Conservation (phyloP, 768 basidiomycete species). For the Mycena rebaudengoi region DNA sequence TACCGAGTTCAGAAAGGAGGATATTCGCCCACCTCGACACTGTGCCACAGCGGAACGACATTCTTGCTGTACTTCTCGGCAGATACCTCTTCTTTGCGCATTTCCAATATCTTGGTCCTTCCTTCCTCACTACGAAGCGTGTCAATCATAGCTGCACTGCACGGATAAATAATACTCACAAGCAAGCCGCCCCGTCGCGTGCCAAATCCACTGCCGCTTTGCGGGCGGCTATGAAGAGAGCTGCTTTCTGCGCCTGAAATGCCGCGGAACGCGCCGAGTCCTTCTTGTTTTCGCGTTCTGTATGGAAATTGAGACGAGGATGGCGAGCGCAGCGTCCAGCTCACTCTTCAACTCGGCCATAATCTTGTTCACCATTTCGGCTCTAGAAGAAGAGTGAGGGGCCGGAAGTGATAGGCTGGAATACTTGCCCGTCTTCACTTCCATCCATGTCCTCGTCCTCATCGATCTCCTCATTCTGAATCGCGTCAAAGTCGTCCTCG, state of each 20-base stretch:
- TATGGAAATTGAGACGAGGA: background rate
- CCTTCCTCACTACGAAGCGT: constrained; percentile 19
- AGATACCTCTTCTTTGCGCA: constrained; percentile 13
- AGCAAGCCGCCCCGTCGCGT: constrained; percentile 35
- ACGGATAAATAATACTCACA: too few relatives aligned
- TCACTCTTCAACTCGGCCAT: constrained; percentile 30
- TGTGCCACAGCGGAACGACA: constrained; percentile 22
- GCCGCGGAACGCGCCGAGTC: constrained; percentile 31
- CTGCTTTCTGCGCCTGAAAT: constrained; percentile 41
- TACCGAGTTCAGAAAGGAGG: background rate
- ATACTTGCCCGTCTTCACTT: constrained; percentile 26
- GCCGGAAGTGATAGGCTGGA: background rate
- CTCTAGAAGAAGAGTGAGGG: constrained; percentile 24
- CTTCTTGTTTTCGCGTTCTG: constrained; percentile 42
- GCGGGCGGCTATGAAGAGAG: constrained; percentile 44
- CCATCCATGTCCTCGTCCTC: constrained; percentile 20
- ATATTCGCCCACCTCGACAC: constrained; percentile 7
- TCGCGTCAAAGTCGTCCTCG: constrained; percentile 29
- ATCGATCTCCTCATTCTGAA: constrained; percentile 22
- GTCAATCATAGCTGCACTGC: background rate
- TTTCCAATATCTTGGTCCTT: constrained; percentile 13
- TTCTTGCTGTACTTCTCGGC: constrained; percentile 21
- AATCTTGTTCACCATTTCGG: constrained; percentile 15
- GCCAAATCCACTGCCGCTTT: constrained; percentile 39
- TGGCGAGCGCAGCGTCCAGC: background rate